Evolutionary conservation across 1,139 yeast genomes (phyloP), one percentile per base, ranked within the genome.

Genomic region (Geotrichum histeridarum): DNA sequence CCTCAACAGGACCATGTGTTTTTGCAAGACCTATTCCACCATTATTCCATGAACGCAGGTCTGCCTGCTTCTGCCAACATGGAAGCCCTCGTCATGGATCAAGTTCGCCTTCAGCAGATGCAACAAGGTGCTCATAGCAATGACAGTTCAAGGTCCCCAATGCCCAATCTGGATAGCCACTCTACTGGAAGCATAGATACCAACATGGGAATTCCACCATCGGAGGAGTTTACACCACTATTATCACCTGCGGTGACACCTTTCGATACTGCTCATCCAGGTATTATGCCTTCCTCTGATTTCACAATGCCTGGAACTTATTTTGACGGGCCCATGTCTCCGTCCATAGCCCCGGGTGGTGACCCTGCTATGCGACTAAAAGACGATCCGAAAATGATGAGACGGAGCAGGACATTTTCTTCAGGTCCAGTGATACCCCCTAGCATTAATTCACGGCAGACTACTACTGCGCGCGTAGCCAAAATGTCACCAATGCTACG

Each of bases 201-300:
- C 17, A 35, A 9, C 36, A 41, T 49, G 6, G 32, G 45, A 4
- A 12, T 37, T 7, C 30, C 41, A 5, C 48, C 51, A 27, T 61
- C 65, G 43, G 63, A 61, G 37, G 59, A 65, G 41, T 84, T 82
- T 67, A 86, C 94, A 0, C 94, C 95, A 0, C 73, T 86, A 52
- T 80, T 85, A 11, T 83, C 90, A 1, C 95, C 95, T 0, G 85
- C 86, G 2, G 83, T 79, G 27, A 81, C 87, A 1, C 90, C 91
- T 0, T 64, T 79, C 61, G 89, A 83, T 15, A 54, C 69, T 0
- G 59, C 70, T 55, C 55, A 57, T 39, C 44, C 54, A 1, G 56
- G 58, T 41, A 50, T 57, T 12, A 49, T 57, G 48, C 58, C 58
- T 27, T 54, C 61, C 8, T 61, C 63, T 3, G 71, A 67, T 35